Base-by-base conservation (phyloP, 768 basidiomycete species). In the Leucocoprinus sp. region DNA sequence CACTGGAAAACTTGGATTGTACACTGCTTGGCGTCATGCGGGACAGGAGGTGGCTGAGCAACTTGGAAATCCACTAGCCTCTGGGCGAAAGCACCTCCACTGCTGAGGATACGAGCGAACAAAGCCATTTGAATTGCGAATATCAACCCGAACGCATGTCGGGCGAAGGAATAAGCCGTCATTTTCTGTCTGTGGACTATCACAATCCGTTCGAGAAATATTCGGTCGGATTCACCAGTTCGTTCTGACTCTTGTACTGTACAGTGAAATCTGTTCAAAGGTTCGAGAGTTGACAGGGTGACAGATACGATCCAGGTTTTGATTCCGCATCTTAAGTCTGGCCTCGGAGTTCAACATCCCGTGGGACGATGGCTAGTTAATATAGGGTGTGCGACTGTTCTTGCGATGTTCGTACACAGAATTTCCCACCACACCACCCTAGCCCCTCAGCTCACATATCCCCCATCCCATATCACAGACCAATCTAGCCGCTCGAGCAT, bases 21-120 rank as follows among this genome's bases (percentile, higher is more conserved):
- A 55, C 86, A 87, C 54, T 76, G 68, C 52, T 77, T 72, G 12
- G 68, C 71, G 54, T 74, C 63, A 37, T 62, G 59, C 8, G 86
- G 83, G n/a, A 87, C 66, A 2, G 78, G 72, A 9, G 81, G 82
- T 3, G 86, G 84, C 51, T 87, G 78, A 8, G 79, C 68, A 43
- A 88, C 82, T 58, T 86, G 84, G 57, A 88, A 88, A 57, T 66
- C 66, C 49, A 67, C 65, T 3, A 87, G 60, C 64, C 78, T 67
- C 64, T 69, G 54, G 64, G 75, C 58, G 52, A 64, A 54, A 33
- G 42, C 35, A 50, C 28, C 28, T 45, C 5, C 11, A 54, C 46
- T 14, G 43, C 43, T 11, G 5, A 5, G 26, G 26, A 18, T 52
- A 4, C 27, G 21, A 34, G 18, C 43, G 15, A 44, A 27, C 37